These are phyloP conservation scores for Colletotrichum australisinense DNA, from an alignment of 2,329 filamentous ascomycete species.

Conservation along the genomic window DNA sequence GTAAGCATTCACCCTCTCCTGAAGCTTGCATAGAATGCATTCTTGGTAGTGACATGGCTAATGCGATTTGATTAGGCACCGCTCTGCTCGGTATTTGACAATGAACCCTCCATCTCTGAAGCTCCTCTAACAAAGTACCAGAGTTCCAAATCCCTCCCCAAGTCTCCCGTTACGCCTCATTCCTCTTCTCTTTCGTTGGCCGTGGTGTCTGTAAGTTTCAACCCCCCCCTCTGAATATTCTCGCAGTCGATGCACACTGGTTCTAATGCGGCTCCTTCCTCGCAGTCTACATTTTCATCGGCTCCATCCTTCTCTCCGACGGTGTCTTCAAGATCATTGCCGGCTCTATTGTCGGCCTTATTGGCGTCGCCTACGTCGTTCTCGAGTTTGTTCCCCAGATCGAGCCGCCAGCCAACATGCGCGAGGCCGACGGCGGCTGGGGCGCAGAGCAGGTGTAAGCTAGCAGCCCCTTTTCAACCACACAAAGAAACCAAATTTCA, in stretches of 20 bases:
- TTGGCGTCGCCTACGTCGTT: constrained; percentile 81
- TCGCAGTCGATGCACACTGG: neutral
- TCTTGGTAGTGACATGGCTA: constrained; percentile 32
- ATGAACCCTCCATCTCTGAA: neutral
- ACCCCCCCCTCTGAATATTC: neutral
- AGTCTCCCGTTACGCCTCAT: constrained; percentile 92
- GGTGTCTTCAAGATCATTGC: constrained; percentile 77
- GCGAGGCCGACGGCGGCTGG: constrained; percentile 80
- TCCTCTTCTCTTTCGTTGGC: constrained; percentile 97
- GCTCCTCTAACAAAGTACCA: constrained; percentile 39
- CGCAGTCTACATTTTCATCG: constrained; percentile 95
- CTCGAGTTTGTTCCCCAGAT: constrained; percentile 84
- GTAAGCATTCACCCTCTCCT: constrained; percentile 59
- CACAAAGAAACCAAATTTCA: constrained; percentile 16
- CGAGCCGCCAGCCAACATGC: constrained; percentile 85
- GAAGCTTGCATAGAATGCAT: neutral
- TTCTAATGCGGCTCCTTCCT: constrained; percentile 19
- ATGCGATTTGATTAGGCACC: constrained; percentile 61
- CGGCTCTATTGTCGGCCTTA: constrained; percentile 80
- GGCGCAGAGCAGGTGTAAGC: constrained; percentile 79
- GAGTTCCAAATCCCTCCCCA: constrained; percentile 97
- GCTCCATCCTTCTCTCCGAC: constrained; percentile 82
- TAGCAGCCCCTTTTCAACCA: constrained; percentile 34
- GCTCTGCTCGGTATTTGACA: constrained; percentile 69
- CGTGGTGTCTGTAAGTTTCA: constrained; percentile 86